Base-by-base conservation (phyloP, 805 yeast genomes). In the Cyberlindnera bimundalis region DNA sequence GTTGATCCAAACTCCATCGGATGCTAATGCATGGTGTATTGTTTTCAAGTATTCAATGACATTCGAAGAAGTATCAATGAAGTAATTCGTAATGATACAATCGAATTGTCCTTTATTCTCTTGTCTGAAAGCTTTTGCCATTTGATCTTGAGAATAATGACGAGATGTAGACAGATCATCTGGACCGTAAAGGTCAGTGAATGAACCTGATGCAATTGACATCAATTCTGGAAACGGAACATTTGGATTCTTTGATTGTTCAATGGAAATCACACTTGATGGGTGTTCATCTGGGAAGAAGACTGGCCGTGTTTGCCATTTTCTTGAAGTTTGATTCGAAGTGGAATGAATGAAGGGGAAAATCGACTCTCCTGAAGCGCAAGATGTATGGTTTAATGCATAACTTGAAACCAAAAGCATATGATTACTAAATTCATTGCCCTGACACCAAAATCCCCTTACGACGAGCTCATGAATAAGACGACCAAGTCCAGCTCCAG, bases 151-250 rank as follows among this genome's bases (percentile, higher is more conserved):
- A 1, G 58, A 50, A 23, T 46, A 50, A 23, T 43, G 46, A 2
- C 45, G 40, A 3, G 56, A 51, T 1, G 26, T 17, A 3, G 50
- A 42, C 3, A 54, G 23, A 26, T 45, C 48, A 6, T 52, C 42
- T 3, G 81, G 79, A 0, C 86, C 85, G 55, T 80, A 81, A 14
- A 82, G 61, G 46, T 82, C 89, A 4, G 71, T 70, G 55, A 84
- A 84, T 0, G 85, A 79, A 0, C 93, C 93, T 0, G 88, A 79
- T 1, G 79, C 72, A 73, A 84, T 81, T 0, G 85, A 75, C 84
- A 84, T 76, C 33, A 77, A 58, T 6, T 77, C 78, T 12, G 56
- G 66, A 26, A 69, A 70, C 0, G 70, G 69, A 2, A 76, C 65
- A 0, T 48, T 39, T 0, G 77, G 76, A 35, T 68, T 52, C 11